Evolutionary conservation across 2,329 filamentous ascomycete genomes (phyloP).

Genomic region (Aspergillus unguis): DNA sequence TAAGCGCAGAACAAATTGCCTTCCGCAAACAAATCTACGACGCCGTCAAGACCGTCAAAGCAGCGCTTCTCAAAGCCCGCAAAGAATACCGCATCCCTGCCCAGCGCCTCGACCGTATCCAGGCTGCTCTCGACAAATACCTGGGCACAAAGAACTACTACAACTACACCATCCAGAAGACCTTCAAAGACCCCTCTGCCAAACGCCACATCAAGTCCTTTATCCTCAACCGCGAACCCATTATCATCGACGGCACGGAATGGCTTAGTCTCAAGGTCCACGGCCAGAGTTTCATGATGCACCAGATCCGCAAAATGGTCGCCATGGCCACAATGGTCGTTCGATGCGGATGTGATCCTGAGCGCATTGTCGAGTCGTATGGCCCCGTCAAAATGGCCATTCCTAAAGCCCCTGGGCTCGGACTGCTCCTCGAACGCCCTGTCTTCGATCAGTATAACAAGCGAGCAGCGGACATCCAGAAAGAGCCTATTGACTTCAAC

Average conservation of each 20-base stretch:
- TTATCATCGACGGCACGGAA: slow-evolving; percentile 86
- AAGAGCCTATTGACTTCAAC: slow-evolving; percentile 71
- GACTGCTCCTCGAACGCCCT: slow-evolving; percentile 81
- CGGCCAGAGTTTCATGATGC: slow-evolving; percentile 99
- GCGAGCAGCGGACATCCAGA: slow-evolving; percentile 55
- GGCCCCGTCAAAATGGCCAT: slow-evolving; percentile 72
- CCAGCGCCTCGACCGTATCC: slow-evolving; percentile 68
- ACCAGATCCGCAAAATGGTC: slow-evolving; percentile 99
- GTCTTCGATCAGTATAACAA: slow-evolving; percentile 89
- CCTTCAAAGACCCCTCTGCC: slow-evolving; percentile 72
- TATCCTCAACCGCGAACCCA: slow-evolving; percentile 68
- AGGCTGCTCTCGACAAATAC: slow-evolving; percentile 71
- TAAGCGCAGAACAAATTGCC: slow-evolving; percentile 16
- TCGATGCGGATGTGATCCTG: slow-evolving; percentile 72
- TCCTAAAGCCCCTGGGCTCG: slow-evolving; percentile 87
- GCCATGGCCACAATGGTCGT: slow-evolving; percentile 83
- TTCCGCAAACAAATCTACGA: slow-evolving; percentile 54
- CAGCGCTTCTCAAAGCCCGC: slow-evolving; percentile 77
- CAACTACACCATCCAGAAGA: slow-evolving; percentile 96
- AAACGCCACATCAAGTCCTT: slow-evolving; percentile 94
- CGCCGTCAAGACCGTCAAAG: slow-evolving; percentile 71
- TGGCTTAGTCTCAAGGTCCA: slow-evolving; percentile 96
- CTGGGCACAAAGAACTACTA: slow-evolving; percentile 87
- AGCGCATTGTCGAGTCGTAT: slow-evolving; percentile 72
- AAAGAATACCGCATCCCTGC: slow-evolving; percentile 76